Conservation (phyloP, 2,329 filamentous ascomycete genomes). For the Pseudocercospora macadamiae region DNA sequence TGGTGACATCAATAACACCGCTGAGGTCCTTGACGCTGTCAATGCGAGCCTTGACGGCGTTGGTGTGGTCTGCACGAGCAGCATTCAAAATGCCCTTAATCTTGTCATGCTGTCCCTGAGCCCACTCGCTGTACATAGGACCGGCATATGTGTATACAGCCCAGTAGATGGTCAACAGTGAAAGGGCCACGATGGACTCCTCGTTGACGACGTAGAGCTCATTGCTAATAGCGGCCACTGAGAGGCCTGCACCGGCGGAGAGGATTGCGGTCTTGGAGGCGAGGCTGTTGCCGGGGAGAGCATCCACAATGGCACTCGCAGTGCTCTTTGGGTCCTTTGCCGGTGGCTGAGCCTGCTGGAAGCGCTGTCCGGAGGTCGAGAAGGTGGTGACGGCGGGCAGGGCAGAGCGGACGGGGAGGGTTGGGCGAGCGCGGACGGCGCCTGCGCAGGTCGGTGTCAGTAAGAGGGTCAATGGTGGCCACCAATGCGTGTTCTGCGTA, state of each 20-base stretch:
- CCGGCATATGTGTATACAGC: conserved; percentile 92
- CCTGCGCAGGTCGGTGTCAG: conserved; percentile 58
- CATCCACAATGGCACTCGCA: conserved; percentile 91
- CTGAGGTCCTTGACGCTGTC: conserved; percentile 92
- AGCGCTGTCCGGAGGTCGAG: conserved; percentile 64
- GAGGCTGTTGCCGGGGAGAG: conserved; percentile 87
- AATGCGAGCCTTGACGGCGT: conserved; percentile 93
- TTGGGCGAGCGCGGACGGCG: conserved; percentile 73
- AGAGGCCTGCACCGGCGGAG: conserved; percentile 86
- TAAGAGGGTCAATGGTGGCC: conserved; percentile 24
- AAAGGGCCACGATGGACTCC: conserved; percentile 93
- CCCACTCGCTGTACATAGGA: conserved; percentile 90
- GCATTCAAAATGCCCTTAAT: conserved; percentile 94
- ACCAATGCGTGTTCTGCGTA: conserved; percentile 54
- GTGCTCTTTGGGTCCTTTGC: conserved; percentile 92
- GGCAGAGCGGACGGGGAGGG: conserved; percentile 74
- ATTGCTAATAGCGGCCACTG: conserved; percentile 95
- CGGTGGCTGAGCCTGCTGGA: conserved; percentile 65
- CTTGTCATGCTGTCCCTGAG: conserved; percentile 83
- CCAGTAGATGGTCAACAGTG: conserved; percentile 88
- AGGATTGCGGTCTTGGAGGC: conserved; percentile 97
- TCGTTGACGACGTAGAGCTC: conserved; percentile 99
- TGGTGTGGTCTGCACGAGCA: conserved; percentile 90
- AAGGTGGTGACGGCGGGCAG: conserved; percentile 72
- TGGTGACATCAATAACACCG: conserved; percentile 93